These are phyloP conservation scores for Fusarium brachygibbosum DNA, from an alignment of 2,329 filamentous ascomycete species.

Conservation along the genomic window DNA sequence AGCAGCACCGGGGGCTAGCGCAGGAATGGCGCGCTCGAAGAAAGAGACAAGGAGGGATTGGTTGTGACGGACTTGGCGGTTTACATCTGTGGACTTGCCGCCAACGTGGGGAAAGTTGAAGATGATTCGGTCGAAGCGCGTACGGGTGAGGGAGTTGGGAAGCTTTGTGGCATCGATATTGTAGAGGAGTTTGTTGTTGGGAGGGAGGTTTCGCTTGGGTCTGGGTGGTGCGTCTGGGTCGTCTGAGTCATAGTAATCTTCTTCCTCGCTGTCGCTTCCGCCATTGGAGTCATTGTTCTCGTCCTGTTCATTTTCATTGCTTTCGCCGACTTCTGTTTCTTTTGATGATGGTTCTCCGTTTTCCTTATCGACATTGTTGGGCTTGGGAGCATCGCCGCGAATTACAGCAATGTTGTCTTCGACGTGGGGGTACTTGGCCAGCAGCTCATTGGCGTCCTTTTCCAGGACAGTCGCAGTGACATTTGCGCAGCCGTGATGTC, in stretches of 20 bases:
- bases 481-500: conserved; percentile 74
- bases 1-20: conserved; percentile 63
- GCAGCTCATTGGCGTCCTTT: conserved; percentile 67
- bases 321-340: conserved; percentile 17
- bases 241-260: conserved; percentile 39
- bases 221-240: conserved; percentile 37
- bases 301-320: conserved; percentile 11
- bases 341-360: conserved; percentile 2
- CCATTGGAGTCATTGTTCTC: conserved; percentile 31
- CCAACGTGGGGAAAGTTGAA: conserved; percentile 99
- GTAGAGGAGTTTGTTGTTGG: conserved; percentile 65
- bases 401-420: conserved; percentile 69
- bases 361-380: conserved; percentile 27
- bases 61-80: conserved; percentile 93
- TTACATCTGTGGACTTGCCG: conserved; percentile 91
- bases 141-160: conserved; percentile 59
- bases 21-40: conserved; percentile 66
- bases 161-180: conserved; percentile 76
- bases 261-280: conserved; percentile 37
- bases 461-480: conserved; percentile 80
- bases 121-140: conserved; percentile 79
- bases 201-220: conserved; percentile 29
- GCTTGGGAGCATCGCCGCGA: conserved; percentile 42
- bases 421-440: conserved; percentile 81
- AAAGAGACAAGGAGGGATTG: conserved; percentile 81